Conservation (phyloP, 768 basidiomycete genomes). For the Lentinula edodes region DNA sequence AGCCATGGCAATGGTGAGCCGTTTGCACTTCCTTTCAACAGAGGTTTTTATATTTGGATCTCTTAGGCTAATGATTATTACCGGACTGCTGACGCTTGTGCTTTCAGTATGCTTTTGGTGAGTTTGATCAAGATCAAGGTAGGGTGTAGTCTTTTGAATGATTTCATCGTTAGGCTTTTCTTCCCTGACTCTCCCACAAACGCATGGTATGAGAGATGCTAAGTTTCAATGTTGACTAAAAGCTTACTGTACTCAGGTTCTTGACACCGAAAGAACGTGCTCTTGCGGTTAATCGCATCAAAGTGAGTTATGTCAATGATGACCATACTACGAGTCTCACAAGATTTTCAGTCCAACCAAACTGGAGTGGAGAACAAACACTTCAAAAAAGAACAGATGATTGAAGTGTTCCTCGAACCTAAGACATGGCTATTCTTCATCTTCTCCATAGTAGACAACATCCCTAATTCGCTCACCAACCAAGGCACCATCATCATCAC, state of each 20-base stretch:
- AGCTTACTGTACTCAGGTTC: conserved; percentile 28
- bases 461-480: conserved; percentile 53
- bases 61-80: conserved; percentile 65
- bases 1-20: conserved; percentile 51
- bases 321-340: not conserved
- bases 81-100: conserved; percentile 52
- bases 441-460: conserved; percentile 53
- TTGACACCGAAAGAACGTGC: conserved; percentile 58
- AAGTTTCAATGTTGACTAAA: not conserved
- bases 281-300: conserved; percentile 57
- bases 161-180: conserved; percentile 38
- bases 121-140: conserved; percentile 8
- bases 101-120: conserved; percentile 53
- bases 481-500: conserved; percentile 44
- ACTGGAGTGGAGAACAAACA: conserved; percentile 79
- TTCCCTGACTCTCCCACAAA: conserved; percentile 74
- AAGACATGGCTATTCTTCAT: conserved; percentile 78
- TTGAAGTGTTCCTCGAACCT: conserved; percentile 45
- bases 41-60: not conserved
- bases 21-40: not conserved
- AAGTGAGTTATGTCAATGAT: conserved; percentile 13
- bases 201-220: conserved; percentile 38
- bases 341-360: conserved; percentile 52
- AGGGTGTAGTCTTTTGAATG: not conserved
- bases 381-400: conserved; percentile 72